phyloP scores from a whole-genome alignment of 257 asterid species.

The Solanum boliviense region DNA sequence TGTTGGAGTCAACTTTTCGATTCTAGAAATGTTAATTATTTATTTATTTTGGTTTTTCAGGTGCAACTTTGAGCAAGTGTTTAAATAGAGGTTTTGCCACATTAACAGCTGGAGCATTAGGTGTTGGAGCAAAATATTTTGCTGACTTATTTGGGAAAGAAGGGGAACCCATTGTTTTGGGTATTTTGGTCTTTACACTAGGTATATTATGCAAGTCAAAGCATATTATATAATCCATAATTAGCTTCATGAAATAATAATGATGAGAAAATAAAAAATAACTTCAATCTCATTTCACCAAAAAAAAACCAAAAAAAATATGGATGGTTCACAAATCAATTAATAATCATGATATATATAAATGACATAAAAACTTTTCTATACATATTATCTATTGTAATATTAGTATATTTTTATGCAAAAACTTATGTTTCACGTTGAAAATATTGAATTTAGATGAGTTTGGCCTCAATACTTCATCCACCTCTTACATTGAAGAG shows the following conservation, averaged over 20 bases:
- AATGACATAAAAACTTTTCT: neutral
- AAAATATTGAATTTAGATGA: neutral
- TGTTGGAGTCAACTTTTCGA: accelerated
- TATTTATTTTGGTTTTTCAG: constrained; percentile 6
- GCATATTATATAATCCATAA: neutral
- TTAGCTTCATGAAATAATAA: neutral
- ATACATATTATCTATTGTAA: neutral
- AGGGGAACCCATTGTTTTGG: constrained; percentile 65
- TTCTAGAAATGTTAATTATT: neutral
- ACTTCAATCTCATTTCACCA: neutral
- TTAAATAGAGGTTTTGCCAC: constrained; percentile 70
- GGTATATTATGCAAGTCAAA: constrained; percentile 20
- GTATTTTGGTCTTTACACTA: constrained; percentile 42
- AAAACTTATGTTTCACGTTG: neutral
- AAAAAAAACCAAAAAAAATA: no score
- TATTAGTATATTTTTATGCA: neutral
- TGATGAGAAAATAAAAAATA: neutral
- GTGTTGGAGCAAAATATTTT: constrained; percentile 65
- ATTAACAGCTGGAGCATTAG: constrained; percentile 60
- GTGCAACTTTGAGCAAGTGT: constrained; percentile 62
- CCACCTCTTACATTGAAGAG: neutral
- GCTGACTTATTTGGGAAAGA: constrained; percentile 45
- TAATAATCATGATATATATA: neutral
- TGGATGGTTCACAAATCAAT: neutral
- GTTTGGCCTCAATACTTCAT: neutral